A percentile compares a stretch with the other conserved stretches of the same genome.
phyloP scores from a whole-genome alignment of 140 eudicot genomes.

The Stevia rebaudiana region DNA sequence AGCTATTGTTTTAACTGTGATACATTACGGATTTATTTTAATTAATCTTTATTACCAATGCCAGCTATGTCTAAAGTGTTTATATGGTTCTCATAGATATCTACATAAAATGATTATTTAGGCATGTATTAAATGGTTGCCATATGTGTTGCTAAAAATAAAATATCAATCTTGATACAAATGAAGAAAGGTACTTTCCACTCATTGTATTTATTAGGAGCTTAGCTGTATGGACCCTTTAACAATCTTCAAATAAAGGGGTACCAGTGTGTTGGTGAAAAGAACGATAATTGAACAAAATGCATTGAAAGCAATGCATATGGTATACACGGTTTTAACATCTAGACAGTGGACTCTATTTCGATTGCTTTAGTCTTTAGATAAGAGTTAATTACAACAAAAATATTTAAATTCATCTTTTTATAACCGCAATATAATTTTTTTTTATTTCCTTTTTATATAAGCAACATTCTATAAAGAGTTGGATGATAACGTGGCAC shows the following conservation, averaged over 20 bases:
- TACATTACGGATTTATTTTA: too few relatives aligned
- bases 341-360: slow-evolving; percentile 37
- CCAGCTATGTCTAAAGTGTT: too few relatives aligned
- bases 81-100: neutral
- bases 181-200: slow-evolving; percentile 19
- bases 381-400: neutral
- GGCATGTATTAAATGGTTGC: too few relatives aligned
- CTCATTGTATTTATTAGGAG: slow-evolving; percentile 34
- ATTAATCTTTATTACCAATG: too few relatives aligned
- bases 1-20: neutral
- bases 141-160: neutral
- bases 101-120: too few relatives aligned
- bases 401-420: neutral
- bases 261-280: slow-evolving; percentile 44
- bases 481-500: too few relatives aligned
- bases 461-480: neutral
- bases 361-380: slow-evolving; percentile 23
- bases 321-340: slow-evolving; percentile 29
- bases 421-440: neutral
- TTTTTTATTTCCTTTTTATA: neutral
- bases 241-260: slow-evolving; percentile 26
- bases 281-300: slow-evolving; percentile 25
- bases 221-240: slow-evolving; percentile 45
- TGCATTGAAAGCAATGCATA: slow-evolving; percentile 36
- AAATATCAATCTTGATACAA: slow-evolving; percentile 16